Percentiles rank a stretch among this genome's conserved stretches.
Evolutionary conservation across 345 rosid species (phyloP).

Genomic region (Lepidium aucheri): DNA sequence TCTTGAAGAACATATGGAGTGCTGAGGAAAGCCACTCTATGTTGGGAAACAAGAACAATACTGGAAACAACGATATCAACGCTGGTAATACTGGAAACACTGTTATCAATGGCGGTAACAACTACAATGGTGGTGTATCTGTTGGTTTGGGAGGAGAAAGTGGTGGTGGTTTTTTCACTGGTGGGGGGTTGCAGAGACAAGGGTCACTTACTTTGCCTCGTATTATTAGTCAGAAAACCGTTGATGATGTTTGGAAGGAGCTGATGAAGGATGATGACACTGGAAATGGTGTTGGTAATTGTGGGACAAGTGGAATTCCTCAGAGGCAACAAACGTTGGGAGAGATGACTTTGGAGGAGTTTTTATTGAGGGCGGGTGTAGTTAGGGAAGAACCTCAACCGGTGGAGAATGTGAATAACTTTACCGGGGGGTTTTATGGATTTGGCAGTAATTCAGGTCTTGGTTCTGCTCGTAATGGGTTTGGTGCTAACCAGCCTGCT

Average conservation of each 20-base stretch:
- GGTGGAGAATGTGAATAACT: conserved; percentile 33
- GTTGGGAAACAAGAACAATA: conserved; percentile 2
- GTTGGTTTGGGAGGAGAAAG: conserved; percentile 13
- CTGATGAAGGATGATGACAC: conserved; percentile 45
- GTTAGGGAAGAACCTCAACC: conserved; percentile 66
- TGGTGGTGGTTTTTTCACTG: conserved; percentile 27
- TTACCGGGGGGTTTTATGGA: conserved; percentile 41
- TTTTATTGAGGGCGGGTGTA: conserved; percentile 74
- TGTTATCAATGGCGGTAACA: neutral
- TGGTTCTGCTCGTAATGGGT: conserved; percentile 43
- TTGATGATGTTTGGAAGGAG: conserved; percentile 90
- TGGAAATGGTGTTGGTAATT: conserved; percentile 29
- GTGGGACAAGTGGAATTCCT: conserved; percentile 33
- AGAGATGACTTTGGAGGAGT: conserved; percentile 94
- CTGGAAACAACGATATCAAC: conserved; percentile 9
- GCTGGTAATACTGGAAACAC: neutral
- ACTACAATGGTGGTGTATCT: conserved; percentile 24
- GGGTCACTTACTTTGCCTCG: conserved; percentile 85
- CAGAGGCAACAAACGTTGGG: conserved; percentile 88
- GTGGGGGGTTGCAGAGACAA: conserved; percentile 69
- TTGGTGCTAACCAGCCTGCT: conserved; percentile 37
- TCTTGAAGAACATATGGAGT: conserved; percentile 73
- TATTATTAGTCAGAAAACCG: conserved; percentile 78
- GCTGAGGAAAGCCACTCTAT: conserved; percentile 63
- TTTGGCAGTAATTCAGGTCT: conserved; percentile 37